Conservation (phyloP, 805 yeast genomes). For the Candida morakotiae region DNA sequence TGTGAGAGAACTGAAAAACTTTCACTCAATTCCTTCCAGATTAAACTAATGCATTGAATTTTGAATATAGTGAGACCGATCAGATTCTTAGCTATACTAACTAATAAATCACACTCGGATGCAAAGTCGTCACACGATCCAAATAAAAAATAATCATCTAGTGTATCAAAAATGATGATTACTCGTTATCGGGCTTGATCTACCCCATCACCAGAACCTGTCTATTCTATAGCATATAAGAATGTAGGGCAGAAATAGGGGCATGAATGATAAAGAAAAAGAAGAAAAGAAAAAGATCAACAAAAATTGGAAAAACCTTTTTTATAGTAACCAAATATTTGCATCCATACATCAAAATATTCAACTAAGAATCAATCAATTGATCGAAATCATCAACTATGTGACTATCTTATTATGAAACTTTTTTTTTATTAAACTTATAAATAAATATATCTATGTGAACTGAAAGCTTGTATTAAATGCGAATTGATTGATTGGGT, state of each 20-base stretch:
- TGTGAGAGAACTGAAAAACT: too few species aligned
- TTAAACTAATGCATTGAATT: too few species aligned
- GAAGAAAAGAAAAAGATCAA: background rate
- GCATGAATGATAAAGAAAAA: slow-evolving; percentile 18
- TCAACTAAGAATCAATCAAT: background rate
- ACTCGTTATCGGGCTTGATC: slow-evolving; percentile 45
- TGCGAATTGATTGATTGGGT: too few species aligned
- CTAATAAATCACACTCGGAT: slow-evolving; percentile 10
- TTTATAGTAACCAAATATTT: background rate
- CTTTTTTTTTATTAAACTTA: too few species aligned
- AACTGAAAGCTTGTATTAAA: too few species aligned
- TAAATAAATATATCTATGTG: too few species aligned
- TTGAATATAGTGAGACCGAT: slow-evolving; percentile 16
- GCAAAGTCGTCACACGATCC: slow-evolving; percentile 45
- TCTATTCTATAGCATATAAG: slow-evolving; percentile 41
- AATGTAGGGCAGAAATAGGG: slow-evolving; percentile 65
- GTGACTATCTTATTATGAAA: too few species aligned
- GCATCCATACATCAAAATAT: background rate
- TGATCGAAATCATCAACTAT: background rate
- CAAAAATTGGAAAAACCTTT: slow-evolving; percentile 1
- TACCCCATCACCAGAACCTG: slow-evolving; percentile 64
- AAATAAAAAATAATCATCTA: slow-evolving; percentile 29
- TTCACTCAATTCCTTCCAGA: too few species aligned
- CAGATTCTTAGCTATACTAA: slow-evolving; percentile 9
- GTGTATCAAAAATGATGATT: slow-evolving; percentile 45